Base-by-base conservation (phyloP, 805 yeast genomes). In the Ogataea naganishii region DNA sequence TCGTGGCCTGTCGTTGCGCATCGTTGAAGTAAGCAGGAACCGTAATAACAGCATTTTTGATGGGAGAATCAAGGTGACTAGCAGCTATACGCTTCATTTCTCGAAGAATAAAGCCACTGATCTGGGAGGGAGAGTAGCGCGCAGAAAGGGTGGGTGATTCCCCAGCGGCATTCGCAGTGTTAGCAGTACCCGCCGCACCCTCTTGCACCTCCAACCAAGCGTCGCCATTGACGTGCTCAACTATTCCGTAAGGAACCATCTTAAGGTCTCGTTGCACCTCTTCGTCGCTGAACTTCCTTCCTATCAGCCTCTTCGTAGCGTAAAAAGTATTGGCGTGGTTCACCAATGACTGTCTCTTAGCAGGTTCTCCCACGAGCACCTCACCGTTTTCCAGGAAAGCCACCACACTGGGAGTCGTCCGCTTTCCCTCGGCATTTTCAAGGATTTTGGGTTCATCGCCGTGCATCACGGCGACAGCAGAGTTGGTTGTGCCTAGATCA, bases 11-110 rank as follows among this genome's bases (percentile, higher is more conserved):
- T 64, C 94, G 76, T 67, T 81, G 94, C 41, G 94, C 82, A 60
- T 81, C 94, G 64, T 81, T 81, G 69, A 81, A 81, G 65, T 81
- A 81, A 39, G 94, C 94, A 40, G 94, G 94, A 44, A 85, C 88
- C 30, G 94, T 81, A 44, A 81, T 94, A 43, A 81, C 94, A 37
- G 96, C 95, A 59, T 84, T 81, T 68, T 74, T 76, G 47, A 79
- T 89, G 26, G 78, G 53, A 72, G 84, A 85, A 63, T 94, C 92
- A 47, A 85, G 68, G 69, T 81, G 80, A 41, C 83, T 78, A 64
- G 85, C 95, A 43, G 96, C 96, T 44, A 96, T 88, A 70, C 88
- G 96, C 77, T 86, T 88, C 96, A 86, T 88, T 74, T 86, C 88
- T 76, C 83, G 84, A 53, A 86, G 74, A 42, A 86, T 67, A 25